Conservation (phyloP, 2,329 filamentous ascomycete species). For the Colletotrichum salicis region DNA sequence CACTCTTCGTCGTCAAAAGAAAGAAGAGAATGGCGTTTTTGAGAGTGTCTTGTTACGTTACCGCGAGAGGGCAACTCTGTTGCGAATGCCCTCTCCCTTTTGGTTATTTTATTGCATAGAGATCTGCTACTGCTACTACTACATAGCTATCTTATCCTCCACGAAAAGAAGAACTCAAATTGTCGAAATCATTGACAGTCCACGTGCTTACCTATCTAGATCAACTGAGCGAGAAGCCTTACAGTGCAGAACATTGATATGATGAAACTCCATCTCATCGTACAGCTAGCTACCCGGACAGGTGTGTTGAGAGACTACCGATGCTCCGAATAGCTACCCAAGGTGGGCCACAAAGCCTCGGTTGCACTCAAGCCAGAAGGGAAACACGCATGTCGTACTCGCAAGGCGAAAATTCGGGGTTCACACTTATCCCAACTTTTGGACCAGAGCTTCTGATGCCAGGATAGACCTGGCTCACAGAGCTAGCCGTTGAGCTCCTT, state of each 20-base stretch:
- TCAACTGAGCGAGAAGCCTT: background rate
- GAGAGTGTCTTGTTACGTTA: conserved; percentile 8
- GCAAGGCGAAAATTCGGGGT: background rate
- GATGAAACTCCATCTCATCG: no score
- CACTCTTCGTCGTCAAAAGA: background rate
- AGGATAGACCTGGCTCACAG: background rate
- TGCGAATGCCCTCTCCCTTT: background rate
- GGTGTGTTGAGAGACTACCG: no score
- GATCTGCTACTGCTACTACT: background rate
- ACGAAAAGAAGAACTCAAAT: background rate
- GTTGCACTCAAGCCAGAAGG: background rate
- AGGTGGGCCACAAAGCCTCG: background rate
- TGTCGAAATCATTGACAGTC: background rate
- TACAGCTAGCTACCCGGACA: no score
- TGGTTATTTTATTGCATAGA: conserved; percentile 17
- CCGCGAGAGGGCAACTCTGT: background rate
- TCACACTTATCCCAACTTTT: background rate
- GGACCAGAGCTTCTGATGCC: background rate
- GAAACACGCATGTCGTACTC: background rate
- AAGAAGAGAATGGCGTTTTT: conserved; percentile 18
- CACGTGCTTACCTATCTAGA: background rate
- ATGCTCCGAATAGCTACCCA: no score
- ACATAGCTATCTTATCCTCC: conserved; percentile 3
- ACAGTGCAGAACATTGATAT: no score
- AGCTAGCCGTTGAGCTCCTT: background rate